A percentile compares a stretch with the other conserved stretches of the same genome.
phyloP scores from a whole-genome alignment of 1,139 yeast species.

The Hyphopichia fennica region DNA sequence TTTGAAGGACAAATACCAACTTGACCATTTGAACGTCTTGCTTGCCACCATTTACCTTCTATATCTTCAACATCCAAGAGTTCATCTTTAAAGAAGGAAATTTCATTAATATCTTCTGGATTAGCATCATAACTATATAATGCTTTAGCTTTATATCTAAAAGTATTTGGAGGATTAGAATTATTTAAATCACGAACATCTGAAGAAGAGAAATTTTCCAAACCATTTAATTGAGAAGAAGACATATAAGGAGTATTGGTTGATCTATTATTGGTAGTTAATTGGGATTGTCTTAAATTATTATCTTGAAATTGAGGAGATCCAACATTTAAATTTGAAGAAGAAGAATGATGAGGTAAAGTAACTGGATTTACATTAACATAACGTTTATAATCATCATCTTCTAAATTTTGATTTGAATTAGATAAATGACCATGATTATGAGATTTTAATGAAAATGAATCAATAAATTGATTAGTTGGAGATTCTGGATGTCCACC shows the following conservation, averaged over 20 bases:
- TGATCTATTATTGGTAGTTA: conserved; percentile 30
- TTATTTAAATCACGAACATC: conserved; percentile 41
- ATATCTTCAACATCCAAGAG: conserved; percentile 87
- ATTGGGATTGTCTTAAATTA: conserved; percentile 39
- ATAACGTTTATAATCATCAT: conserved; percentile 28
- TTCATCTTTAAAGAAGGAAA: conserved; percentile 88
- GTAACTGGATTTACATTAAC: conserved; percentile 16
- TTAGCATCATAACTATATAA: conserved; percentile 88
- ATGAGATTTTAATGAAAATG: conserved; percentile 49
- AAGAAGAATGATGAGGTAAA: conserved; percentile 16
- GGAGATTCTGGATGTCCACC: conserved; percentile 83
- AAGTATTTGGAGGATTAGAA: conserved; percentile 25
- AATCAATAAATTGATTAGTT: conserved; percentile 79
- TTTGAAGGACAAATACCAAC: conserved; percentile 97
- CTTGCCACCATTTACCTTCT: conserved; percentile 99
- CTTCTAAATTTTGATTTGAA: conserved; percentile 19
- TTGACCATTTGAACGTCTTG: conserved; percentile 83
- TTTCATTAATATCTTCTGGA: conserved; percentile 91
- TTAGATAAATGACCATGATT: conserved; percentile 24
- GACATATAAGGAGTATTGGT: conserved; percentile 47
- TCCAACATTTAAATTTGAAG: conserved; percentile 10
- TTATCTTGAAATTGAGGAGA: conserved; percentile 30
- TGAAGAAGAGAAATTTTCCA: conserved; percentile 52
- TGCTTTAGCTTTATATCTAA: conserved; percentile 85
- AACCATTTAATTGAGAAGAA: conserved; percentile 56